phyloP scores from a whole-genome alignment of 176 grass and related monocot genomes.

The Oryza nivara region DNA sequence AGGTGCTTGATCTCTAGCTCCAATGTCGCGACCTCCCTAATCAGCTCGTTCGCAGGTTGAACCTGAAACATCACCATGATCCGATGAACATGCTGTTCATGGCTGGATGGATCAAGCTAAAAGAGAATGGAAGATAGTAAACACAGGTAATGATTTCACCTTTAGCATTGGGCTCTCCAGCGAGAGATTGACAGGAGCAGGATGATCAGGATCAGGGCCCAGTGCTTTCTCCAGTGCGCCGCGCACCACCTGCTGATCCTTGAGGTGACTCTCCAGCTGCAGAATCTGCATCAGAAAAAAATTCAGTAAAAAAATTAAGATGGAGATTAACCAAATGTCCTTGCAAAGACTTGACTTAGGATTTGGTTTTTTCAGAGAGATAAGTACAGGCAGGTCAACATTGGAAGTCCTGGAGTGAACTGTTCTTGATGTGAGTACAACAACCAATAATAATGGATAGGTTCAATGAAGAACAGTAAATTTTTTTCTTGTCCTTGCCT shows the following conservation, averaged over 20 bases:
- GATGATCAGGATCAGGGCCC: slow-evolving; percentile 53
- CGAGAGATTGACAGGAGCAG: slow-evolving; percentile 51
- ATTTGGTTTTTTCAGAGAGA: not conserved
- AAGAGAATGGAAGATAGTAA: not conserved
- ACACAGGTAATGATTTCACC: slow-evolving; percentile 37
- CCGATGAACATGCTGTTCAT: slow-evolving; percentile 6
- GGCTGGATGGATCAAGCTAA: slow-evolving; percentile 11
- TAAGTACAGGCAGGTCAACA: not conserved
- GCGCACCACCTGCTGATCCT: slow-evolving; percentile 75
- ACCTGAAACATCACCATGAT: slow-evolving; percentile 50
- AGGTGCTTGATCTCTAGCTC: slow-evolving; percentile 93
- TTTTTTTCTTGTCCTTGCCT: slow-evolving; percentile 53
- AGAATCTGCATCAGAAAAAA: slow-evolving; percentile 55
- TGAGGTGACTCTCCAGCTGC: slow-evolving; percentile 71
- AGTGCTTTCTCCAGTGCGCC: slow-evolving; percentile 82
- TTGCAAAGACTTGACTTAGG: not conserved
- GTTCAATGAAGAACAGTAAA: slow-evolving; percentile 13
- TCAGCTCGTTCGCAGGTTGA: slow-evolving; percentile 87
- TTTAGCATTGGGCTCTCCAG: slow-evolving; percentile 64
- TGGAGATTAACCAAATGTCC: not conserved
- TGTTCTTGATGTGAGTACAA: not conserved
- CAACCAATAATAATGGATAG: not conserved
- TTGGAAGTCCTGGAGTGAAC: not conserved
- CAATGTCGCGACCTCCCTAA: slow-evolving; percentile 81
- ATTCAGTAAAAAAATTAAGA: not conserved